Percentiles rank a stretch among this genome's conserved stretches.
phyloP scores from a whole-genome alignment of 805 yeast genomes.

The Starmerella cellae region DNA sequence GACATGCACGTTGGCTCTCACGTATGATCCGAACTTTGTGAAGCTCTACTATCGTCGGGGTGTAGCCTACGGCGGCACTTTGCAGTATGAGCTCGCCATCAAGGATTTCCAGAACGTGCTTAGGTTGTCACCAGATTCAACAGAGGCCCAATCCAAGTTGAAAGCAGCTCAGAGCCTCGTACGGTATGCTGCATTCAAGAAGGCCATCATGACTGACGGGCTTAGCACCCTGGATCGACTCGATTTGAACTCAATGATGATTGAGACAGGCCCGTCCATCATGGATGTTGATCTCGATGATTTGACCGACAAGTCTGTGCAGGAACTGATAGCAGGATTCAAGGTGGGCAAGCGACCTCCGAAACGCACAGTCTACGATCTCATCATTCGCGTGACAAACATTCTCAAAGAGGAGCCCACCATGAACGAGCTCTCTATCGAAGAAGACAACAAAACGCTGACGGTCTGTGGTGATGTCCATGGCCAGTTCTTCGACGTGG shows the following conservation, averaged over 20 bases:
- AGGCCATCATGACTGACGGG: conserved; percentile 69
- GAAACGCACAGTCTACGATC: conserved; percentile 70
- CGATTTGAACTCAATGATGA: conserved; percentile 25
- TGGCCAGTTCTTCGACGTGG: conserved; percentile 86
- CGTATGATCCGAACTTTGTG: conserved; percentile 48
- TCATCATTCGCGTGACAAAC: conserved; percentile 56
- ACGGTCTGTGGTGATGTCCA: conserved; percentile 97
- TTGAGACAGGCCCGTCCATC: conserved; percentile 47
- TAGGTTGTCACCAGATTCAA: conserved; percentile 51
- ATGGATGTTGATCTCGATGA: conserved; percentile 28
- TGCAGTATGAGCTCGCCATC: conserved; percentile 63
- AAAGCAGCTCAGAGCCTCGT: conserved; percentile 52
- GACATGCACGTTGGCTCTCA: conserved; percentile 66
- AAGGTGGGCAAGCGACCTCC: conserved; percentile 61
- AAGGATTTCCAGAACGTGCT: conserved; percentile 55
- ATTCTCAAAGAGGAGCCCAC: conserved; percentile 55
- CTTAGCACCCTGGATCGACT: conserved; percentile 34
- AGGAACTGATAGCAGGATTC: conserved; percentile 55
- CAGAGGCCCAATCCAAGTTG: conserved; percentile 47
- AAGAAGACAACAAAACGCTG: conserved; percentile 30
- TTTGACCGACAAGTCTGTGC: conserved; percentile 43
- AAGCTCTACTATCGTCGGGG: conserved; percentile 87
- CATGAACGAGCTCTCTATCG: conserved; percentile 50
- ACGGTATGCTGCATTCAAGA: conserved; percentile 65
- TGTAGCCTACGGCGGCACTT: conserved; percentile 58